Base-by-base conservation (phyloP, 352 stramenopile species). In the Phytophthora meadii region DNA sequence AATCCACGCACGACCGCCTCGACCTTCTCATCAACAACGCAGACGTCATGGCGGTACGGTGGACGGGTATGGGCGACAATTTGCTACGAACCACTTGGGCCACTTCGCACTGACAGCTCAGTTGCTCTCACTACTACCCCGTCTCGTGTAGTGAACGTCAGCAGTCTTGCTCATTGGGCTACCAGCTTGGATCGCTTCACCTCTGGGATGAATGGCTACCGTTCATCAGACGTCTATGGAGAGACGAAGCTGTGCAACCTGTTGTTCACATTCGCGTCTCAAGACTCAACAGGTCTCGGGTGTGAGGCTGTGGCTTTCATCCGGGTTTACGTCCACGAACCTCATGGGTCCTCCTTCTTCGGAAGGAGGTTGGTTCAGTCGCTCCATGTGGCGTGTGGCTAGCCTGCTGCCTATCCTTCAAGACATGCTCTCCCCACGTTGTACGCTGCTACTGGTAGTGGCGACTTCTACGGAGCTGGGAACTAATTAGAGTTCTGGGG, bases 191-290 rank as follows among this genome's bases (percentile, higher is more conserved):
- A 64, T 12, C 59, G 22, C 4, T 73, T 73, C 34, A 65, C 45
- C 8, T 48, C 58, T 12, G 59, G 14, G 27, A 53, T 24, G 53
- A 40, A 59, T 24, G 58, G 41, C 1, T 84, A 84, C 60, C 56
- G 39, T 9, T 25, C 54, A 2, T 56, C 48, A 12, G 39, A 53
- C 0, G 74, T 73, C 4, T 89, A 92, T 52, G 5, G 19, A 2
- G 68, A 80, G 28, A 72, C 77, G 2, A 91, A 91, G 65, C 45
- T 89, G 11, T 69, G 53, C 48, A 89, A 88, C 53, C 12, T 88
- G 14, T 51, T 91, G 4, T 88, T 88, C 57, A 80, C 79, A 8
- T 48, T 63, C 2, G 74, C 76, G 78, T 9, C 22, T 87, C 1
- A 39, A 65, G 2, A 55, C 49, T 1, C 27, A 19, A 19, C 19